These are phyloP conservation scores for Fraxinus anomala DNA, from an alignment of 257 asterid genomes.

Conservation along the genomic window DNA sequence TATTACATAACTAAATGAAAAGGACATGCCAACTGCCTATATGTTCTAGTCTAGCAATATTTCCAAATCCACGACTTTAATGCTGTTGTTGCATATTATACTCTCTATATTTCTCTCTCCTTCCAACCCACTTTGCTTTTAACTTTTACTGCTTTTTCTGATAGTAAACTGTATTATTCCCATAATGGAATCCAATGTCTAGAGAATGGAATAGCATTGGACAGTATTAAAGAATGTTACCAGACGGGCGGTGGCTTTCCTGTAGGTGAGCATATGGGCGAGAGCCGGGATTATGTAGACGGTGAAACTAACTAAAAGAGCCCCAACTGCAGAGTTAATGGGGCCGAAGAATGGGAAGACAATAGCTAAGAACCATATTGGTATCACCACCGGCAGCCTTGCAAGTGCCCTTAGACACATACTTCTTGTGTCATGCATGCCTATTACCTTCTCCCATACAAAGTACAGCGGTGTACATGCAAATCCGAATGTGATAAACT, in stretches of 20 bases:
- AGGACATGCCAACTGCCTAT: constrained; percentile 59
- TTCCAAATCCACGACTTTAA: too few species aligned
- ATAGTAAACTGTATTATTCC: neutral
- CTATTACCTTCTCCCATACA: constrained; percentile 97
- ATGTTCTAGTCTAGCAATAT: too few species aligned
- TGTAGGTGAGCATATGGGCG: constrained; percentile 89
- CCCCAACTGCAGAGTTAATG: constrained; percentile 90
- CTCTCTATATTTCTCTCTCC: constrained; percentile 1
- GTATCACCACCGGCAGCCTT: constrained; percentile 86
- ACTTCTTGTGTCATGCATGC: constrained; percentile 88
- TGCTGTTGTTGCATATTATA: too few species aligned
- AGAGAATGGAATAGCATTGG: neutral
- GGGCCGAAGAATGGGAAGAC: constrained; percentile 96
- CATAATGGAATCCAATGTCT: neutral
- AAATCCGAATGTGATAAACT: constrained; percentile 92
- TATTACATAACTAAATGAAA: constrained; percentile 70
- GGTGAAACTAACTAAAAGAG: constrained; percentile 90
- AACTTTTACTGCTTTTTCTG: neutral
- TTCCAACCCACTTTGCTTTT: neutral
- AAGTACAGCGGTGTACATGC: constrained; percentile 93
- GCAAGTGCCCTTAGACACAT: constrained; percentile 83
- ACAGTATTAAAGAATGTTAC: constrained; percentile 37
- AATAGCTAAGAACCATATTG: constrained; percentile 96
- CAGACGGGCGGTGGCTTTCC: constrained; percentile 82
- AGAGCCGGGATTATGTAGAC: constrained; percentile 87